Evolutionary conservation across 495 filamentous ascomycete genomes (phyloP).

Genomic region (Neurospora sp.): DNA sequence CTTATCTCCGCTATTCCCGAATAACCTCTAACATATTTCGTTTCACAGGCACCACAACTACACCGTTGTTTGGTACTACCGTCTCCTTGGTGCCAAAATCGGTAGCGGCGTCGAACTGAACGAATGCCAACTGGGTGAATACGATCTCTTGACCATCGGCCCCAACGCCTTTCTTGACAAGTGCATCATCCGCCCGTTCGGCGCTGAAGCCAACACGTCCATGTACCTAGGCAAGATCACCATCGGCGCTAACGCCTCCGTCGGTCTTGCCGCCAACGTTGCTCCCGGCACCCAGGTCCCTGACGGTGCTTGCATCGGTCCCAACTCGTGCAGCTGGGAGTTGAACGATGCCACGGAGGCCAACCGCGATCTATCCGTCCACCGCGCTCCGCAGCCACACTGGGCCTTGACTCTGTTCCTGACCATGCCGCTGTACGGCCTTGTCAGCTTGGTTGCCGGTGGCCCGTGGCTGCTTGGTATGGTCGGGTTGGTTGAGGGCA

Average conservation of each 20-base stretch:
- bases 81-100: conserved; percentile 33
- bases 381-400: conserved; percentile 24
- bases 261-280: conserved; percentile 30
- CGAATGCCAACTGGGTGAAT: conserved; percentile 27
- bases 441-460: conserved; percentile 19
- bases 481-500: conserved; percentile 22
- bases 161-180: conserved; percentile 28
- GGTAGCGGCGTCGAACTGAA: conserved; percentile 29
- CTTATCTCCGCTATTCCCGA: background rate
- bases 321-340: conserved; percentile 40
- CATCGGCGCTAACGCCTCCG: conserved; percentile 25
- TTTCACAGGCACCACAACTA: conserved; percentile 11
- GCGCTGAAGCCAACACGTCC: conserved; percentile 34
- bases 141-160: conserved; percentile 35
- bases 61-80: conserved; percentile 29
- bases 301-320: conserved; percentile 31
- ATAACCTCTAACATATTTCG: background rate
- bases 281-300: conserved; percentile 33
- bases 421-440: conserved; percentile 20
- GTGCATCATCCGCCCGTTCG: conserved; percentile 33
- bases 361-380: conserved; percentile 24
- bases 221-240: conserved; percentile 37
- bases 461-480: conserved; percentile 33
- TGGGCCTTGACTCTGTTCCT: conserved; percentile 21
- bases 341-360: conserved; percentile 27